A percentile compares a stretch with the other conserved stretches of the same genome.
Evolutionary conservation across 306 rosid species (phyloP).

Genomic region (Quercus suber): DNA sequence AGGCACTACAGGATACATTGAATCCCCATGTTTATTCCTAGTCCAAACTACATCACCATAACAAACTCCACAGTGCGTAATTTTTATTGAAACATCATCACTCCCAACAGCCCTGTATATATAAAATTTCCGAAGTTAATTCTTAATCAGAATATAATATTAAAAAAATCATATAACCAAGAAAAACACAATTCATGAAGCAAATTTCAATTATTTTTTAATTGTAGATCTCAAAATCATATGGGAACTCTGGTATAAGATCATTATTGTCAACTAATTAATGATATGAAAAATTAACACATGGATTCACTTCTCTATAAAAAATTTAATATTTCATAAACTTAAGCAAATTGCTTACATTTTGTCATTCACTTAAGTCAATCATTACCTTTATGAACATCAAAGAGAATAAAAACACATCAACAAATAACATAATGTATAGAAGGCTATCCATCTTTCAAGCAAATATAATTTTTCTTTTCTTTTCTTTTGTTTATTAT

Average conservation of each 20-base stretch:
- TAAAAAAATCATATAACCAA: not conserved
- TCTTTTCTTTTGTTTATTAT: not conserved
- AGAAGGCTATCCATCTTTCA: not conserved
- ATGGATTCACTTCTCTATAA: not conserved
- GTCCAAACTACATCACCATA: slow-evolving; percentile 45
- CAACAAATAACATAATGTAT: not conserved
- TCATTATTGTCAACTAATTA: not conserved
- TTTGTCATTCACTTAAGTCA: not conserved
- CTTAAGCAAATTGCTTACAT: too few relatives aligned
- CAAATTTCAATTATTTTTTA: not conserved
- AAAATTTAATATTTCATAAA: too few relatives aligned
- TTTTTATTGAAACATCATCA: slow-evolving; percentile 40
- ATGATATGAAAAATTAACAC: not conserved
- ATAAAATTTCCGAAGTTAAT: not conserved
- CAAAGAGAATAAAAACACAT: not conserved
- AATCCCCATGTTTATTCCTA: slow-evolving; percentile 38
- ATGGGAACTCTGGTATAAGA: not conserved
- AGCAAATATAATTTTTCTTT: not conserved
- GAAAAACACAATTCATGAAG: not conserved
- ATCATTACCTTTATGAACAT: not conserved
- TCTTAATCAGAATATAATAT: not conserved
- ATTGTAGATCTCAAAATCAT: not conserved
- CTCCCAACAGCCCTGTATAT: slow-evolving; percentile 32
- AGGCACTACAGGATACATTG: slow-evolving; percentile 45
- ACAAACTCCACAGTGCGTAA: slow-evolving; percentile 48